These are phyloP conservation scores for Mycena capillaripes DNA, from an alignment of 768 basidiomycete genomes.

Conservation along the genomic window DNA sequence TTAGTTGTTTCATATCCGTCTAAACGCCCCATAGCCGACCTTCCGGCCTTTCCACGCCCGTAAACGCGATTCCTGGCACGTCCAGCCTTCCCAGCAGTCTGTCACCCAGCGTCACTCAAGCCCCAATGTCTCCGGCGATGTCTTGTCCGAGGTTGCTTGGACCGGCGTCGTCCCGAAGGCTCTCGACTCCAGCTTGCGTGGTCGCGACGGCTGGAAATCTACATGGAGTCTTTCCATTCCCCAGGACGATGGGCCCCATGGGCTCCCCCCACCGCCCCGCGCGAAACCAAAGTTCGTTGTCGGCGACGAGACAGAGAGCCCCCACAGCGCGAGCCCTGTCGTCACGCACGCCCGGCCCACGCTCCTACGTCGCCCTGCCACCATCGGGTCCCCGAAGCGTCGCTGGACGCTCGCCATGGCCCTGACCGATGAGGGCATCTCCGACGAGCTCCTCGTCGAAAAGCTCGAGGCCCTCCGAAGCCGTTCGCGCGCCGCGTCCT, in stretches of 20 bases:
- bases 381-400: conserved; percentile 20
- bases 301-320: conserved; percentile 22
- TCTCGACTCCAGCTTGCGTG: background rate
- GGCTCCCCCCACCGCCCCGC: background rate
- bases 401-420: conserved; percentile 51
- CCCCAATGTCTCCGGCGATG: conserved; percentile 10
- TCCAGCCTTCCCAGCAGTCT: background rate
- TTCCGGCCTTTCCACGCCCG: conserved; percentile 33
- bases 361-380: conserved; percentile 25
- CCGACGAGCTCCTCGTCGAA: conserved; percentile 53
- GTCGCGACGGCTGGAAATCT: conserved; percentile 29
- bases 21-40: conserved; percentile 19
- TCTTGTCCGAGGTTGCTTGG: conserved; percentile 24
- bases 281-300: conserved; percentile 19
- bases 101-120: background rate
- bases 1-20: background rate
- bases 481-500: conserved; percentile 25
- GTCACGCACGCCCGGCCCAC: conserved; percentile 5
- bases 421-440: conserved; percentile 54
- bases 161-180: conserved; percentile 16
- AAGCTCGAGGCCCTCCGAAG: conserved; percentile 46
- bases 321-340: conserved; percentile 13
- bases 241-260: background rate
- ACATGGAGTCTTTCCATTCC: conserved; percentile 26
- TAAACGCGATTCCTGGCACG: conserved; percentile 34